Evolutionary conservation across 108 stramenopile species (phyloP), one percentile per base, ranked within the genome.

Genomic region (Cyclotella sp.): DNA sequence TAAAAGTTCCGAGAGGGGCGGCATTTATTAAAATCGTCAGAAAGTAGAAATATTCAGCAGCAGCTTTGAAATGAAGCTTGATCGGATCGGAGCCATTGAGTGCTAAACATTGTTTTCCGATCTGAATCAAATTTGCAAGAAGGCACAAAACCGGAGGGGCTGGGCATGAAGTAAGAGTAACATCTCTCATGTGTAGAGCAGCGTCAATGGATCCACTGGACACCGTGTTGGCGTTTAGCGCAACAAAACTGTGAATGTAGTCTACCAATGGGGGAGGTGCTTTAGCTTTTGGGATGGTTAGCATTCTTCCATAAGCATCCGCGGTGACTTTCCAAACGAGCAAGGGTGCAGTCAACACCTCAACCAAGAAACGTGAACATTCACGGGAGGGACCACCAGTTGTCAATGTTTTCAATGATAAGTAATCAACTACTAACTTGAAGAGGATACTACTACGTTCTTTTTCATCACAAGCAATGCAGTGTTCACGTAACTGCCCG

Each of bases 281-380:
- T 63, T 51, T 29, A 12, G 24, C 3, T 55, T 55, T 42, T 39
- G 42, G 61, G 11, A 49, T 7, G 40, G 34, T 41, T 44, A 60
- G 34, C 45, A 86, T 72, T 28, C 68, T 27, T 29, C 51, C 34
- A 18, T 76, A 85, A 24, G 81, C 72, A 26, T 54, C 68, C 30
- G 76, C 19, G 6, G 66, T 63, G 6, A 87, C 49, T 61, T 88
- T 89, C 93, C 93, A 94, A 28, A 87, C 84, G 22, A 95, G 79
- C 21, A 95, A 63, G 39, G 94, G 94, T 39, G 90, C 69, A 19
- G 94, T 89, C 57, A 92, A 68, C 28, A 92, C 82, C 49, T 92
- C 89, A 16, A 79, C 68, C 40, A 90, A 46, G 40, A 95, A 87
- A 40, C 88, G 89, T 14, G 87, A 72, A 53, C 84, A 70, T 26